phyloP scores from a whole-genome alignment of 306 rosid genomes.

The Mimosa bimucronata region DNA sequence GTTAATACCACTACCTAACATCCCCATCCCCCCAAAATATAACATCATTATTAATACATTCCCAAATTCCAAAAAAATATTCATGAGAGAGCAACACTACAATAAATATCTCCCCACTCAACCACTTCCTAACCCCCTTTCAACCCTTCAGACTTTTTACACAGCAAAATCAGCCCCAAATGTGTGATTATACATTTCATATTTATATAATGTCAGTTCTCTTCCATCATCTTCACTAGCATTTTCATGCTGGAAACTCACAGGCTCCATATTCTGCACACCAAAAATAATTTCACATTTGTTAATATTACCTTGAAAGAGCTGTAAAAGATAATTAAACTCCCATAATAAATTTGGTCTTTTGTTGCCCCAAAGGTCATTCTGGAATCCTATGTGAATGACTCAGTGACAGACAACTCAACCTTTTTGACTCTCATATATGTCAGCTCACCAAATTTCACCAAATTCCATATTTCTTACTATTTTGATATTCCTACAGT shows the following conservation, averaged over 20 bases:
- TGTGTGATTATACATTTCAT: not conserved
- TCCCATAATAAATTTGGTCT: not conserved
- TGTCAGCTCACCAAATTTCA: not conserved
- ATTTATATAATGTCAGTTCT: not conserved
- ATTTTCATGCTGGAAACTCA: constrained; percentile 66
- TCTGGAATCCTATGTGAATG: constrained; percentile 33
- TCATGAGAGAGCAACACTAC: not conserved
- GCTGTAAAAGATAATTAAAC: not conserved
- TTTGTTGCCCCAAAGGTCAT: not conserved
- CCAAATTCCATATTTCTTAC: not conserved
- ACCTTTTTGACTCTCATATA: constrained; percentile 30
- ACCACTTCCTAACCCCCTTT: not conserved
- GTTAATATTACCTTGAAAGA: not conserved
- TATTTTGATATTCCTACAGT: not conserved
- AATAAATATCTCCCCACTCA: not conserved
- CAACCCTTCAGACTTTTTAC: constrained; percentile 29
- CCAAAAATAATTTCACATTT: not conserved
- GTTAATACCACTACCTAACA: constrained; percentile 10
- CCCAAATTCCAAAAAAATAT: constrained; percentile 30
- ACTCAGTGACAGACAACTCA: constrained; percentile 17
- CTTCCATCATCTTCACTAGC: constrained; percentile 27
- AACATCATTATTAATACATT: constrained; percentile 23
- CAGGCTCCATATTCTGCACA: constrained; percentile 82
- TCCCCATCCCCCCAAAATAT: constrained; percentile 1
- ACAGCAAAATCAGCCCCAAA: constrained; percentile 32